Base-by-base conservation (phyloP, 768 basidiomycete genomes). In the Pholiota microspora region DNA sequence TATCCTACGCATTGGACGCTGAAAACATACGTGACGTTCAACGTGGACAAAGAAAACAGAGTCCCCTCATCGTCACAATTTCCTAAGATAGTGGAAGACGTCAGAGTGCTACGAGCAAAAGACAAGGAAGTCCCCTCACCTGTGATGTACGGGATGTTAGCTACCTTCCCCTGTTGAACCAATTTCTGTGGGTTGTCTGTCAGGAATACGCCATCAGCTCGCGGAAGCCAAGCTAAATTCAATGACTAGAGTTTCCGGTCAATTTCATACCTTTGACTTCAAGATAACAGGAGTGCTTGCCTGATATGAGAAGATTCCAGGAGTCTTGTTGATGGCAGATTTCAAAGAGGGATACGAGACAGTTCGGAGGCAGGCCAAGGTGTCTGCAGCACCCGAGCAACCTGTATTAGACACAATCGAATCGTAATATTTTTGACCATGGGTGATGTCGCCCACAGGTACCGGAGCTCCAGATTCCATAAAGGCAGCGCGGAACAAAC, bases 131-230 rank as follows among this genome's bases (percentile, higher is more conserved):
- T n/a, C 3, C n/a, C 9, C 6, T 13, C 6, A 53, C 52, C 52
- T 27, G 52, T 53, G 10, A 53, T 47, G 32, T 46, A 53, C 0
- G 79, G 80, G 6, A 84, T 68, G 18, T 75, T 73, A 0, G 81
- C 80, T 3, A 83, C 69, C 44, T 69, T 72, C 0, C 77, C 78
- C 29, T 76, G 55, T 49, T 71, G 62, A 4, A 82, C 71, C 2
- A 82, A 68, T 10, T 65, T 60, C 58, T 74, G 71, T 5, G 79
- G 78, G 44, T 74, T 59, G 28, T 76, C 77, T 0, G 73, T 71
- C 12, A 85, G 55, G 61, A 84, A 79, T 0, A 70, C 64, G 0
- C 80, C 82, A 56, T 85, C 83, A 3, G 73, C 67, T 4, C 78
- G 71, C 25, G 81, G 81, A 12, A 74, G 59, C 78, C 77, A 85